These are phyloP conservation scores for Podaxis pistillaris DNA, from an alignment of 768 basidiomycete genomes.

Conservation along the genomic window DNA sequence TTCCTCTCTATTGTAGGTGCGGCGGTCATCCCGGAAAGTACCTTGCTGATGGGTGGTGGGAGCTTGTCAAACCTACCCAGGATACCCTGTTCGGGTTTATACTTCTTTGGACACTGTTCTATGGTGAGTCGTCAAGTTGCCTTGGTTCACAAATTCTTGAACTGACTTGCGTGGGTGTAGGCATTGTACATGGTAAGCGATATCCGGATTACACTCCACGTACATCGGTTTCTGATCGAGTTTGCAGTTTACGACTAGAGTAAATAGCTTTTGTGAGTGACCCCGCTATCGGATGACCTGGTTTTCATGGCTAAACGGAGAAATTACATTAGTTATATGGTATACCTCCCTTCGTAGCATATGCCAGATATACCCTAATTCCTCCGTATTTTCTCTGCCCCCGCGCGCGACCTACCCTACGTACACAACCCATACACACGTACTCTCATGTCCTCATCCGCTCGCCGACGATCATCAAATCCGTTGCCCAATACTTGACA, in stretches of 20 bases:
- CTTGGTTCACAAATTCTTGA: slow-evolving; percentile 2
- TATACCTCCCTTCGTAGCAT: background rate
- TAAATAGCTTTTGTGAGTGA: background rate
- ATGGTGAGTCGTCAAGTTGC: slow-evolving; percentile 52
- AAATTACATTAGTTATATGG: background rate
- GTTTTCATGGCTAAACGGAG: background rate
- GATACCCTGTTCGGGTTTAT: slow-evolving; percentile 91
- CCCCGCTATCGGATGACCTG: background rate
- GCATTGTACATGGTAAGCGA: slow-evolving; percentile 49
- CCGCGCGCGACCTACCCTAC: background rate
- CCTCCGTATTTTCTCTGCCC: background rate
- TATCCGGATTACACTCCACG: background rate
- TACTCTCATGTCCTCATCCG: background rate
- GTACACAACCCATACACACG: no score
- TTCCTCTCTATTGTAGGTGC: slow-evolving; percentile 46
- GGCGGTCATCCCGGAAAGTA: slow-evolving; percentile 61
- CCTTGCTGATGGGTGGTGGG: slow-evolving; percentile 58
- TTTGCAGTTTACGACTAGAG: slow-evolving; percentile 22
- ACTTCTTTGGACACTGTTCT: slow-evolving; percentile 92
- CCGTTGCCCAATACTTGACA: background rate
- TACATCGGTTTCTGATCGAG: background rate
- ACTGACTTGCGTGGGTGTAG: slow-evolving; percentile 22
- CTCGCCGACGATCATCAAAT: background rate
- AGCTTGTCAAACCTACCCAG: slow-evolving; percentile 80
- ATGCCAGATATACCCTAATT: slow-evolving; percentile 4